These are phyloP conservation scores for Cymbopogon flexuosus DNA, from an alignment of 202 grass and related monocot species.

Conservation along the genomic window DNA sequence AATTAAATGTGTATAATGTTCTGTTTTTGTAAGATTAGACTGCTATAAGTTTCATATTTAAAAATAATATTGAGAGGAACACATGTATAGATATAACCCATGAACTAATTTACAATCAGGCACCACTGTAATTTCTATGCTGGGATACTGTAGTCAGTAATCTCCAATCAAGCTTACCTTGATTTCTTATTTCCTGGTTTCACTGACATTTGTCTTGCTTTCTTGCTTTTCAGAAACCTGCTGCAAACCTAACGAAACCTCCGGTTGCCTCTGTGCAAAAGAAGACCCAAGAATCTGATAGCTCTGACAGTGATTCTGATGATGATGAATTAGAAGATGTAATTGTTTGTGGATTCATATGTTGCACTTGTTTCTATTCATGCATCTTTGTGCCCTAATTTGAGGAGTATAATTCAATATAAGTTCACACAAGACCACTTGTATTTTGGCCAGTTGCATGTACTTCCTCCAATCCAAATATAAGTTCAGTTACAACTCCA, in stretches of 20 bases:
- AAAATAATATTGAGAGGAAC: background rate
- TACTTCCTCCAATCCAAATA: no score
- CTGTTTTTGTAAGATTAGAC: background rate
- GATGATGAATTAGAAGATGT: constrained; percentile 52
- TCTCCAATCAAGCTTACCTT: background rate
- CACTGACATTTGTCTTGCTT: background rate
- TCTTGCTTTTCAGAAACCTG: constrained; percentile 42
- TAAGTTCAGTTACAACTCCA: background rate
- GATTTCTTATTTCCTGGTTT: constrained; percentile 8
- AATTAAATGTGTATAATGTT: background rate
- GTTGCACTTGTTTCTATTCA: background rate
- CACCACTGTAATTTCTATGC: background rate
- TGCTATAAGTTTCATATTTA: background rate
- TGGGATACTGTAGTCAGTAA: background rate
- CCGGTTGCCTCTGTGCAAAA: constrained; percentile 32
- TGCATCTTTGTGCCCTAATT: no score
- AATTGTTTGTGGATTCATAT: background rate
- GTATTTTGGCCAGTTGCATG: no score
- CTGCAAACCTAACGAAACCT: constrained; percentile 44
- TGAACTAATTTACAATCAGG: background rate
- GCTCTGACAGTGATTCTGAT: constrained; percentile 61
- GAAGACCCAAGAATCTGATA: constrained; percentile 37
- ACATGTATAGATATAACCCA: background rate
- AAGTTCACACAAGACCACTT: no score
- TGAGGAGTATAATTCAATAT: no score